Base-by-base conservation (phyloP, 176 grass and related monocot genomes). In the Aegilops speltoides region DNA sequence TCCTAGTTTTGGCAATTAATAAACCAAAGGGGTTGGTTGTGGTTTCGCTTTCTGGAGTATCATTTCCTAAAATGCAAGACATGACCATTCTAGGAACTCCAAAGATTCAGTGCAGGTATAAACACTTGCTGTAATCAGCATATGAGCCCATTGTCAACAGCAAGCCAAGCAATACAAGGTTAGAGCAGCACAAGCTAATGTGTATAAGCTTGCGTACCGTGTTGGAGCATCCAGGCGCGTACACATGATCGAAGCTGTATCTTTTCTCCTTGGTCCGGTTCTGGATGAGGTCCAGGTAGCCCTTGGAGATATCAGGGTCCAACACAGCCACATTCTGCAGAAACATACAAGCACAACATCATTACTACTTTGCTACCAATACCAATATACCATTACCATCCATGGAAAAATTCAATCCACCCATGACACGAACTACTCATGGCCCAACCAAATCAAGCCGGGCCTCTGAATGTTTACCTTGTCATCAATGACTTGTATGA, bases 171-270 rank as follows among this genome's bases (percentile, higher is more conserved):
- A 87, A 68, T 68, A 68, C n/a, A 76, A 77, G 19, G 19, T 37
- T 23, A 80, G 79, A 43, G 36, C 45, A 72, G 37, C 25, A 56
- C 9, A 41, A 83, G 16, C 67, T 50, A 81, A 63, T 12, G 4
- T 71, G 11, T 60, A 33, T 4, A 38, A 78, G 6, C 38, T 2
- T 81, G 78, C 88, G 46, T 94, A 99, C 97, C 87, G 82, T 86
- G 90, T 99, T 99, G 15, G 88, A 82, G 90, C 92, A 94, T 19
- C 92, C 94, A 10, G 94, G 89, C 17, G 92, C 88, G 48, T 89
- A 99, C 26, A 99, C 94, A 85, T 96, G 94, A 91, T 99, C 97
- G 59, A 99, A 99, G 89, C 84, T 96, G 26, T 96, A 99, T 90
- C 88, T 91, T 68, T 66, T 96, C 83, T 99, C 94, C 88, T 99